Base-by-base conservation (phyloP, 768 basidiomycete genomes). In the Trametes punicea region DNA sequence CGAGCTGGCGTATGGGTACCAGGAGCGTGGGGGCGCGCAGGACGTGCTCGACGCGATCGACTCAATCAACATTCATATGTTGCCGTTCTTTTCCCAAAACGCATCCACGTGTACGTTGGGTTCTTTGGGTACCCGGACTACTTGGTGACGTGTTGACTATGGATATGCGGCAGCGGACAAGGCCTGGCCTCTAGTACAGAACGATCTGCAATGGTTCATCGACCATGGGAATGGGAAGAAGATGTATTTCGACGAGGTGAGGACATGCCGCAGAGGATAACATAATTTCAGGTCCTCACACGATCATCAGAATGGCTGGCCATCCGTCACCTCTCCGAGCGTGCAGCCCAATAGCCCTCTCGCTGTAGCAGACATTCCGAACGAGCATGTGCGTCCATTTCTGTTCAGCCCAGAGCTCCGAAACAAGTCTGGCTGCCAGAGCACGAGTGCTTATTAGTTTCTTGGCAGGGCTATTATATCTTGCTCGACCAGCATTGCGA, bases 181-280 rank as follows among this genome's bases (percentile, higher is more conserved):
- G 18, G 78, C 87, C 1, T 88, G 87, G 86, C 80, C 85, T 1
- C 71, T 84, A 26, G 81, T 89, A 0, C 46, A 55, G 36, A 26
- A 73, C 55, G 86, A 90, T 65, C 65, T 88, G 51, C 67, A 86
- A 56, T 90, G 83, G 81, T 90, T 90, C 64, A 75, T 84, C 34
- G 64, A 73, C n/a, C 76, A 84, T 50, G 83, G 81, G 4, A 64
- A 78, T 27, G 81, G 80, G 10, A 89, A 89, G 75, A 90, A 90
- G 70, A 86, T 89, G 66, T 86, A 86, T 63, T 74, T 88, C 33
- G 83, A 81, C 62, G 79, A 90, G 77, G 88, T 82, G 38, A 31
- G 75, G 41, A 13, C 8, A 15, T 10, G 20, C 40, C 44, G 4
- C 41, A 11, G 38, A 6, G 1, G 21, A 50, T 9, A 27, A 15